phyloP scores from a whole-genome alignment of 2,329 filamentous ascomycete species.

The Sporothrix inflata region DNA sequence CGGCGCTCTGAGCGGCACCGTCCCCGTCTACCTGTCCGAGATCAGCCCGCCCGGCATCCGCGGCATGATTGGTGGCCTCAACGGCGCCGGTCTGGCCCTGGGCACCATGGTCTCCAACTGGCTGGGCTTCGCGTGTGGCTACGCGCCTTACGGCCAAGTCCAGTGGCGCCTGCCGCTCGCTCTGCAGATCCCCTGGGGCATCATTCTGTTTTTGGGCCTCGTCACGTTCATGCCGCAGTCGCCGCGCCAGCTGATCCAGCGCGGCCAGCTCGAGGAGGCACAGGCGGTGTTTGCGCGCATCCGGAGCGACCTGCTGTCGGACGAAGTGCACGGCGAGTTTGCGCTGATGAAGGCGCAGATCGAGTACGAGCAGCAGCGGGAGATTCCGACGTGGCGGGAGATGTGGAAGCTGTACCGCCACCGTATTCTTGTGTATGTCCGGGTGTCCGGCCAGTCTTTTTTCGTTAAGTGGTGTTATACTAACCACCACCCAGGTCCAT shows the following conservation, averaged over 20 bases:
- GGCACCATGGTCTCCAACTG: conserved; percentile 62
- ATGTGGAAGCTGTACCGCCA: conserved; percentile 57
- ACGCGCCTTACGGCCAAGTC: conserved; percentile 54
- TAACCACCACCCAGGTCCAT: conserved; percentile 45
- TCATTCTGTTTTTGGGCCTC: conserved; percentile 58
- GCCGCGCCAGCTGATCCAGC: conserved; percentile 55
- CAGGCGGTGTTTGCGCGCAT: conserved; percentile 53
- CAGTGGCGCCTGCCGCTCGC: conserved; percentile 61
- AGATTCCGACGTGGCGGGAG: conserved; percentile 55
- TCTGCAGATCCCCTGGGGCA: conserved; percentile 59
- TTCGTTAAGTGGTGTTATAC: conserved; percentile 30
- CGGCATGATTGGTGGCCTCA: conserved; percentile 58
- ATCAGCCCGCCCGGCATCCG: conserved; percentile 53
- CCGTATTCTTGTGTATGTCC: conserved; percentile 50
- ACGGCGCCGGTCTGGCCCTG: conserved; percentile 58
- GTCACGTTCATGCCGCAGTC: conserved; percentile 60
- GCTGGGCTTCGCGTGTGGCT: conserved; percentile 59
- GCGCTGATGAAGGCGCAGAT: conserved; percentile 57
- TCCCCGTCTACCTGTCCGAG: conserved; percentile 60
- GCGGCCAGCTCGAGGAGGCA: conserved; percentile 53
- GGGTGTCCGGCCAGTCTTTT: background rate
- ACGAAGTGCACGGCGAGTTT: conserved; percentile 55
- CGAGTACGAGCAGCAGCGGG: conserved; percentile 60
- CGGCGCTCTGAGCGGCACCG: conserved; percentile 54
- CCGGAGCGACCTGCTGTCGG: conserved; percentile 48